Evolutionary conservation across 495 filamentous ascomycete genomes (phyloP), one percentile per base, ranked within the genome.

Genomic region (Cairneyella variabilis): DNA sequence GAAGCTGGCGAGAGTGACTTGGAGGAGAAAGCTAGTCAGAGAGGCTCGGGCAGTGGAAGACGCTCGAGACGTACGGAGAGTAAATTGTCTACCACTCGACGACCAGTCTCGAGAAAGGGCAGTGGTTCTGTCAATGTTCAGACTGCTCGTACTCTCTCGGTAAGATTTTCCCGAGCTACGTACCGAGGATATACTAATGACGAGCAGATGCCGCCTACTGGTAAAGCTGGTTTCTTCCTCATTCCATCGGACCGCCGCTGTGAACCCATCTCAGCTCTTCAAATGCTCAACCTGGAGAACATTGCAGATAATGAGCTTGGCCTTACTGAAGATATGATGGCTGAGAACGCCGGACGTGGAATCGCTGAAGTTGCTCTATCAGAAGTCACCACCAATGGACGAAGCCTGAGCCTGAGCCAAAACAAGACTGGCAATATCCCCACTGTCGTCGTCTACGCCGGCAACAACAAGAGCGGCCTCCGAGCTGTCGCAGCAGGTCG

Each of bases 241-340:
- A 66, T 81, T 9, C 77, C 79, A 14, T 83, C 83, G 3, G 86
- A 87, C 62, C 74, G 84, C 32, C 81, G 79, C 53, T 88, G 92
- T 55, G 89, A 92, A 41, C 82, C 85, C 12, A 82, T 97, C 50
- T 88, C 84, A 45, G 88, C 91, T 16, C 68, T 91, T 27, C 89
- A 92, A 62, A 91, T 95, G 74, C 79, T 92, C 27, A 90, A 92
- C 55, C 78, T 97, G 21, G 93, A 98, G 68, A 90, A 91, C 58
- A 83, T 91, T 47, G 89, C 90, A 0, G 82, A 88, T 36, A 78
- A 83, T 21, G 90, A 96, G 54, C 82, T 93, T 54, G 90, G 89
- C 3, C 72, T 98, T 38, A 86, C 86, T 0, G 88, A 92, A 63
- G 88, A 93, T 45, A 84, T 97, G 62, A 86, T 97, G 68, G 84